Percentiles rank a stretch among this genome's conserved stretches.
Conservation (phyloP, 306 rosid species). For the Vachellia collinsii region DNA sequence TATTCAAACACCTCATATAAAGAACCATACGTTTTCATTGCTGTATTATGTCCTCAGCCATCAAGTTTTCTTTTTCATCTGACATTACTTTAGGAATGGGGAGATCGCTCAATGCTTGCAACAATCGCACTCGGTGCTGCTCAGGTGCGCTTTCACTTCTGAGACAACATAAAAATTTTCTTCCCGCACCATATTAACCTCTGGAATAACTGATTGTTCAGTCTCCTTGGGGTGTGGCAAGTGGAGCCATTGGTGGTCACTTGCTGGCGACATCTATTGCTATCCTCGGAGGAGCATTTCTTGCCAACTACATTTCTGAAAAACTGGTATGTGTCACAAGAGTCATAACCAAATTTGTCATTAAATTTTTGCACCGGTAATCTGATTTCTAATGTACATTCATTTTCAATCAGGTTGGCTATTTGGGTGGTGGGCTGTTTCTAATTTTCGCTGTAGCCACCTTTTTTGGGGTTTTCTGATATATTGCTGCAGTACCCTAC, state of each 20-base stretch:
- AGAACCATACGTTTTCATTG: slow-evolving; percentile 15
- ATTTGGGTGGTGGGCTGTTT: slow-evolving; percentile 84
- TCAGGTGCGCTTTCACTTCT: slow-evolving; percentile 62
- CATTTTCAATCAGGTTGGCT: slow-evolving; percentile 79
- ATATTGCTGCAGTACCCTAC: slow-evolving; percentile 17
- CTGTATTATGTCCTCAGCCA: slow-evolving; percentile 18
- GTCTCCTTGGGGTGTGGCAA: slow-evolving; percentile 99
- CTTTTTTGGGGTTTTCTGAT: slow-evolving; percentile 70
- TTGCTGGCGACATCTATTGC: slow-evolving; percentile 79
- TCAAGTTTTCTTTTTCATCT: slow-evolving; percentile 24
- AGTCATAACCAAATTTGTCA: slow-evolving; percentile 15
- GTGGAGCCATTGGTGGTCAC: slow-evolving; percentile 95
- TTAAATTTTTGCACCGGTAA: slow-evolving; percentile 7
- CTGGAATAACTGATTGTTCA: slow-evolving; percentile 40
- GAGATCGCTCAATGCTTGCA: slow-evolving; percentile 99
- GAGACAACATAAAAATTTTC: slow-evolving; percentile 3
- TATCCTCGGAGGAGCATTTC: slow-evolving; percentile 89
- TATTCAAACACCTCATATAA: background rate
- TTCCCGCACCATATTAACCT: slow-evolving; percentile 19
- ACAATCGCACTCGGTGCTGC: slow-evolving; percentile 97
- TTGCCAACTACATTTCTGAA: slow-evolving; percentile 93
- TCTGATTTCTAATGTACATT: slow-evolving; percentile 22
- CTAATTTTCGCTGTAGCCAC: slow-evolving; percentile 88
- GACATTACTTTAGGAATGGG: slow-evolving; percentile 87
- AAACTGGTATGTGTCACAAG: slow-evolving; percentile 63